Evolutionary conservation across 208 protist genomes (phyloP), one percentile per base, ranked within the genome.

Genomic region (Leptomonas seymouri): DNA sequence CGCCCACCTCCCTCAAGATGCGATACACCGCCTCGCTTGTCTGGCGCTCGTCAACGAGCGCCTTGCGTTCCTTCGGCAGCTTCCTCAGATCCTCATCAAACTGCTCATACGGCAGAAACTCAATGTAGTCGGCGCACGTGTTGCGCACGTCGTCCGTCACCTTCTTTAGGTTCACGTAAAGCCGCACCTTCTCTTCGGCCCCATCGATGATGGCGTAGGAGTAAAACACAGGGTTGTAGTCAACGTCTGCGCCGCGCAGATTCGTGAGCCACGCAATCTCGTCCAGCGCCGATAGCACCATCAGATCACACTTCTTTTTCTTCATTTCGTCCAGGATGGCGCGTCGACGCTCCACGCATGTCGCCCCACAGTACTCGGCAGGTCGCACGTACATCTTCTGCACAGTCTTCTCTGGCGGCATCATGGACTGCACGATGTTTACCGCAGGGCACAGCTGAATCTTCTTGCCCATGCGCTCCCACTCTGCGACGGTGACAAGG

Each of bases 211-310:
- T 42, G 46, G 82, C 84, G 70, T 98, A 97, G 0, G 88, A 67
- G 53, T 95, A 92, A 80, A 97, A 97, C 21, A 98, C 89, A 48
- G 95, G 92, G 78, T 95, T 97, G 80, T 87, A 95, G 6, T 80
- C 71, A n/a, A 97, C 89, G 61, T 97, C 93, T 21, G 51, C 53
- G 27, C 93, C 93, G 46, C 95, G 90, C 20, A 98, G 74, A 76
- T 98, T 98, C 0, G 94, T 94, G 11, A 97, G 69, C 93, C 93
- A 98, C 18, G 91, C 91, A 39, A 98, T 70, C 71, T 98, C 95
- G 61, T 97, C 93, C 23, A 98, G 78, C 16, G 93, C 90, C 0
- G 93, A 96, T 30, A 98, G 79, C 2, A 98, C 49, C 39, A 90
- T 80, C 14, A 86, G 31, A 36, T 93, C 76, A 59, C 84, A 88